phyloP scores from a whole-genome alignment of 1,284 basidiomycete species.

The Cryptococcus amylolentus region DNA sequence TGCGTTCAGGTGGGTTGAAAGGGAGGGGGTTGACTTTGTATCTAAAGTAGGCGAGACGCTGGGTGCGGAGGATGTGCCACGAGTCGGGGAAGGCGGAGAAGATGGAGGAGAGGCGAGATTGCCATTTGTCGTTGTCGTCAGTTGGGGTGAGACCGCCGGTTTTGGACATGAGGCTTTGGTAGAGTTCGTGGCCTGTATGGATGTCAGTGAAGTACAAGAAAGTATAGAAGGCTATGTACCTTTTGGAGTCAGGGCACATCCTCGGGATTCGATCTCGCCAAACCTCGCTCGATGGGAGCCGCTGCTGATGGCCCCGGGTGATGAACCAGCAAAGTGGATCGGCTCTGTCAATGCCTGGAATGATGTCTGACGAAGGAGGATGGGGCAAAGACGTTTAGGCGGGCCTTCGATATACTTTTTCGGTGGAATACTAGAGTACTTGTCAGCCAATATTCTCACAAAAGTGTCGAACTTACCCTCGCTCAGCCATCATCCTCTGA shows the following conservation, averaged over 20 bases:
- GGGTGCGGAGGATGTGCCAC: conserved; percentile 27
- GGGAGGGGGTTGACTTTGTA: conserved; percentile 2
- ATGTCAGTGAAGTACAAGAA: background rate
- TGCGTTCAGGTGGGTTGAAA: background rate
- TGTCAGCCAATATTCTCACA: background rate
- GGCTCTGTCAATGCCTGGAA: conserved; percentile 50
- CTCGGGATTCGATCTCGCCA: conserved; percentile 52
- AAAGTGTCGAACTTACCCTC: conserved; percentile 23
- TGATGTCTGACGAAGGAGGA: conserved; percentile 50
- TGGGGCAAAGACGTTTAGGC: conserved; percentile 41
- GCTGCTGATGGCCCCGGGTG: conserved; percentile 2
- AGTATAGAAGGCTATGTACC: conserved; percentile 20
- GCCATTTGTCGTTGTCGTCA: conserved; percentile 41
- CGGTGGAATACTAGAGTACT: conserved; percentile 42
- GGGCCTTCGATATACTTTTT: conserved; percentile 51
- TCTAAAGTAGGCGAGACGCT: conserved; percentile 37
- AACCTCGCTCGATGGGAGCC: conserved; percentile 51
- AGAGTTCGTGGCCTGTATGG: conserved; percentile 32
- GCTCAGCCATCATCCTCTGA: conserved; percentile 44
- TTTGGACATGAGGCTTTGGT: conserved; percentile 30
- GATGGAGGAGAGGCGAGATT: conserved; percentile 26
- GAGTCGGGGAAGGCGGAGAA: conserved; percentile 39
- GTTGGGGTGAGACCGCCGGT: conserved; percentile 21
- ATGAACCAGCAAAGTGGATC: conserved; percentile 38
- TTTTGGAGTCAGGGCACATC: conserved; percentile 47